Conservation (phyloP, 2,329 filamentous ascomycete species). For the Colletotrichum eleusines region DNA sequence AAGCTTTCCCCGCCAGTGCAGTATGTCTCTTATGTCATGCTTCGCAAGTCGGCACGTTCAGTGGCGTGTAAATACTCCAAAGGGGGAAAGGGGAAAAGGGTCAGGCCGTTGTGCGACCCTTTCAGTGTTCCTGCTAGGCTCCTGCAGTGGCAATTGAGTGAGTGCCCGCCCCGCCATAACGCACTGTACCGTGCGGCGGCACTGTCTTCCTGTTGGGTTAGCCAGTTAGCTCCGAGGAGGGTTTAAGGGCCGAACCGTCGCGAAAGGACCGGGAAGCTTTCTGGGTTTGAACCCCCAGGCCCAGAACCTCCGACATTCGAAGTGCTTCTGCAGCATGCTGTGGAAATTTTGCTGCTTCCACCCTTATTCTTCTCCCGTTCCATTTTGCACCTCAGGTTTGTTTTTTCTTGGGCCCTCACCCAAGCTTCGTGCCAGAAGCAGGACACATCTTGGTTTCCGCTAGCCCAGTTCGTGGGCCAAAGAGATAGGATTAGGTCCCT, state of each 20-base stretch:
- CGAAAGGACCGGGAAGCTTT: constrained; percentile 32
- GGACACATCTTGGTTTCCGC: constrained; percentile 16
- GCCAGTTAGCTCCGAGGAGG: constrained; percentile 27
- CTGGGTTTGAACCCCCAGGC: constrained; percentile 22
- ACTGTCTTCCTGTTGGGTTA: constrained; percentile 34
- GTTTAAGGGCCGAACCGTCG: constrained; percentile 40
- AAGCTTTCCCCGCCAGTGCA: constrained; percentile 1
- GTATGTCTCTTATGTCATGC: background rate
- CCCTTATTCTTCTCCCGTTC: constrained; percentile 7
- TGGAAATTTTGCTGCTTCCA: constrained; percentile 28
- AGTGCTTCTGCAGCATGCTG: constrained; percentile 34
- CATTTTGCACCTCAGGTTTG: background rate
- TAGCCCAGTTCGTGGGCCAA: constrained; percentile 22
- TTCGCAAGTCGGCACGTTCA: background rate
- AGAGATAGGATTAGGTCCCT: constrained; percentile 8
- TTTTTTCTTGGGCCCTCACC: background rate
- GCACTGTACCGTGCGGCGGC: constrained; percentile 23
- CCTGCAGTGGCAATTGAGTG: constrained; percentile 33
- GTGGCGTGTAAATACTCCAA: constrained; percentile 4
- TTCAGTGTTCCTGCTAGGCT: constrained; percentile 25
- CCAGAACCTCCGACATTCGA: constrained; percentile 38
- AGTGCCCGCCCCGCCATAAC: constrained; percentile 19
- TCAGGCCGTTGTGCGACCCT: constrained; percentile 16
- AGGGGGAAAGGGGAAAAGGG: background rate
- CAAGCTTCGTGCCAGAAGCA: background rate